Base-by-base conservation (phyloP, 257 asterid species). In the Osmanthus fragrans region DNA sequence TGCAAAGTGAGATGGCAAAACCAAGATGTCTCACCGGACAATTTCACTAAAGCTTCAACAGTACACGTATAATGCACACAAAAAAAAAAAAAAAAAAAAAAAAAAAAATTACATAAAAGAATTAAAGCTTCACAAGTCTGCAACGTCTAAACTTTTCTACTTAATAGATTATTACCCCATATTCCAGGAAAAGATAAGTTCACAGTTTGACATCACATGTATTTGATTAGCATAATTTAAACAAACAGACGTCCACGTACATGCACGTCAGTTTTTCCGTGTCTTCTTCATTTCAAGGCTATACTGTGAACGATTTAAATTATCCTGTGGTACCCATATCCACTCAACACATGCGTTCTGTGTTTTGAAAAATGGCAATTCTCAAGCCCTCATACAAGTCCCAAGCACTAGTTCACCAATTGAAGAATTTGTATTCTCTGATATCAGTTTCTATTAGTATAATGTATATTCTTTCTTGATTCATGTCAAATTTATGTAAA, bases 131-230 rank as follows among this genome's bases (percentile, higher is more conserved):
- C 65, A 34, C 58, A 25, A 33, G 58, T 68, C 56, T 21, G 56
- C 27, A 33, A 25, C 3, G 25, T 23, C 9, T 12, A 39, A 11
- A 42, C 40, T 71, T 34, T 67, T 64, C 58, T 60, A 45, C 27
- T 29, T 69, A 25, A 27, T 40, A 68, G 16, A 79, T 42, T 75
- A 66, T 29, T 77, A 39, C 71, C 39, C 73, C 40, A 8, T 25
- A 63, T 27, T 42, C 37, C 23, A 33, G 37, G 9, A 74, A 5
- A 23, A 58, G 29, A 68, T 29, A 45, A 13, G 6, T 45, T 54
- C 63, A 54, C 10, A 54, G n/a, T n/a, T n/a, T n/a, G 11, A 54
- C 64, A 1, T n/a, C 27, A 7, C 23, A 18, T 7, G 27, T n/a
- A 54, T 54, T 18, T 54, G n/a, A 54, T 54, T 54, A 7, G 64